Percentiles rank a stretch among this genome's conserved stretches.
Conservation (phyloP, 805 yeast species). For the Zygoascus bituminiphila region DNA sequence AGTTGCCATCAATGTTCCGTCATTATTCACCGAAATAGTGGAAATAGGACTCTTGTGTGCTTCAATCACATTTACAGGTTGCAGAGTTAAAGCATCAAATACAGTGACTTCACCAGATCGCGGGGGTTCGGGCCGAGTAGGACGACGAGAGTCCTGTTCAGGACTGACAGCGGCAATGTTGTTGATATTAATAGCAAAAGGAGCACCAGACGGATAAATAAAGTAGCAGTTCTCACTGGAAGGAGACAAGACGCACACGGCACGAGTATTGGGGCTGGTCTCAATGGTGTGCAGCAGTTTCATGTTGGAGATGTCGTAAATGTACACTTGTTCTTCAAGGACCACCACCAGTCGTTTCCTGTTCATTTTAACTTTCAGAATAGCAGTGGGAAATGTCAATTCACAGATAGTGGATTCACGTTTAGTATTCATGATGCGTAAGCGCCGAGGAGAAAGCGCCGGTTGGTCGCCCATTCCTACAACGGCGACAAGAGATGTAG, state of each 20-base stretch:
- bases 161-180: constrained; percentile 6
- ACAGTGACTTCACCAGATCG: constrained; percentile 60
- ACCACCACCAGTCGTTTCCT: constrained; percentile 74
- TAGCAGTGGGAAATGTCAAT: constrained; percentile 70
- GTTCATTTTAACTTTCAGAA: constrained; percentile 67
- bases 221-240: constrained; percentile 42
- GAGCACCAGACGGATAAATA: constrained; percentile 44
- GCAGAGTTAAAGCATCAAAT: constrained; percentile 65
- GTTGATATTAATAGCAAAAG: constrained; percentile 11
- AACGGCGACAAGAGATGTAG: constrained; percentile 77
- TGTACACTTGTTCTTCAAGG: constrained; percentile 69
- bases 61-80: constrained; percentile 71
- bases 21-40: constrained; percentile 55
- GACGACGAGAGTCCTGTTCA: constrained; percentile 10
- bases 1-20: constrained; percentile 77
- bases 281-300: constrained; percentile 67
- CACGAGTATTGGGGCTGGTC: constrained; percentile 38
- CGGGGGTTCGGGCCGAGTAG: constrained; percentile 17
- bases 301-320: constrained; percentile 89
- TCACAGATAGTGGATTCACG: constrained; percentile 74
- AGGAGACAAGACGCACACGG: constrained; percentile 31
- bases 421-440: constrained; percentile 77
- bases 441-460: constrained; percentile 57
- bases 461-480: constrained; percentile 73
- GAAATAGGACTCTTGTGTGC: constrained; percentile 81